Evolutionary conservation across 2,329 filamentous ascomycete species (phyloP).

Genomic region (Pseudocercospora fijiensis): DNA sequence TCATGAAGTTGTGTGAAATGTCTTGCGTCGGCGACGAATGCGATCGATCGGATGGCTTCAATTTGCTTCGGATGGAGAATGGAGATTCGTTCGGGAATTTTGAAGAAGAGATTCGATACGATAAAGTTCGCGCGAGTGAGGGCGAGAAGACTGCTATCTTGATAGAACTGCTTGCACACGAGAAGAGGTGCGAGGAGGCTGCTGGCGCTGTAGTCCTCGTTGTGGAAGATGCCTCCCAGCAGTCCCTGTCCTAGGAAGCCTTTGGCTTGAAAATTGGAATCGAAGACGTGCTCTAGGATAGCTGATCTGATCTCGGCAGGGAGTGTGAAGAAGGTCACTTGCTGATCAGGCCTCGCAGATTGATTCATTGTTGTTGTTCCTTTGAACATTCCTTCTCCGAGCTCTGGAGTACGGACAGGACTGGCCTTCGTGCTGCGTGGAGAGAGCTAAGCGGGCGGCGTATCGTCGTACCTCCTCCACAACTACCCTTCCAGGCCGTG

Average conservation of each 20-base stretch:
- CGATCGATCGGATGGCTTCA: slow-evolving; percentile 36
- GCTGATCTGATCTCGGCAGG: slow-evolving; percentile 40
- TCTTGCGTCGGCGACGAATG: slow-evolving; percentile 34
- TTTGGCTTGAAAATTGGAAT: slow-evolving; percentile 12
- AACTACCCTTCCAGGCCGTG: too few species aligned
- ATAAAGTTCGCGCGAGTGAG: slow-evolving; percentile 41
- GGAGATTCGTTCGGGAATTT: slow-evolving; percentile 32
- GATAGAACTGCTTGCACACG: slow-evolving; percentile 41
- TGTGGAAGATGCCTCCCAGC: slow-evolving; percentile 26
- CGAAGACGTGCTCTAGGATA: slow-evolving; percentile 38
- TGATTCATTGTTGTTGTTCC: not conserved
- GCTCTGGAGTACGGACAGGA: not conserved
- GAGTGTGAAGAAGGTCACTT: slow-evolving; percentile 28
- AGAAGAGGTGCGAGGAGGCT: slow-evolving; percentile 38
- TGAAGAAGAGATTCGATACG: slow-evolving; percentile 37
- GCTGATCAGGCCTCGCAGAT: not conserved
- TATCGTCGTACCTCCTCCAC: too few species aligned
- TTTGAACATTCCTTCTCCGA: not conserved
- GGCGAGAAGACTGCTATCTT: slow-evolving; percentile 40
- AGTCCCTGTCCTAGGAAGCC: slow-evolving; percentile 21
- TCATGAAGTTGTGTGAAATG: slow-evolving; percentile 36
- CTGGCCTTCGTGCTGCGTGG: not conserved
- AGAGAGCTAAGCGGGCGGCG: not conserved
- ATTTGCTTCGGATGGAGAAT: slow-evolving; percentile 34
- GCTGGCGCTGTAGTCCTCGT: slow-evolving; percentile 35